Conservation (phyloP, 495 filamentous ascomycete species). For the Pyronema domesticum region DNA sequence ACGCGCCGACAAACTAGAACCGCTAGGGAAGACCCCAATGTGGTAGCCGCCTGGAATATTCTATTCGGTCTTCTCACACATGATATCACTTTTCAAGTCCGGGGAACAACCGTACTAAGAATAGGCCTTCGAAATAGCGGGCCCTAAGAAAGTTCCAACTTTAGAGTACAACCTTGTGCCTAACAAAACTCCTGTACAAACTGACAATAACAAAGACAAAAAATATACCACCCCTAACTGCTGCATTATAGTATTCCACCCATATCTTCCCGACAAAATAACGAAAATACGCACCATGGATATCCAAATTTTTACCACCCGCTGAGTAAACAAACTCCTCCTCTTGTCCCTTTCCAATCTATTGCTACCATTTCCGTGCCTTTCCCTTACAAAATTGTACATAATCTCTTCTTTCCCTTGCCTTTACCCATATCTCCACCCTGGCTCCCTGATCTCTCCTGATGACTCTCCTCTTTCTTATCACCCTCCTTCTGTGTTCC, state of each 20-base stretch:
- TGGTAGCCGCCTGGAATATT: too few species aligned
- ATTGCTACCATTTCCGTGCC: background rate
- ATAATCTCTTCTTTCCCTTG: conserved; percentile 7
- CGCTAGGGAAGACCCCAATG: too few species aligned
- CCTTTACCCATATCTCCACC: background rate
- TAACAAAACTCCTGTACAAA: background rate
- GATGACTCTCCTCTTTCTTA: conserved; percentile 7
- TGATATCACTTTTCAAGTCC: too few species aligned
- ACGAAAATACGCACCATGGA: background rate
- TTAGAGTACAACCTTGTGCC: background rate
- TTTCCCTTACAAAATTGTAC: conserved; percentile 16
- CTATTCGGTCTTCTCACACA: too few species aligned
- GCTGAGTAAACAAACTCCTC: background rate
- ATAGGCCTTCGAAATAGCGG: too few species aligned
- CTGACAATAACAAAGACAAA: background rate
- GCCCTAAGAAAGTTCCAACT: too few species aligned
- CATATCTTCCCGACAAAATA: background rate
- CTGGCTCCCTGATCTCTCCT: too few species aligned
- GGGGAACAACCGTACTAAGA: too few species aligned
- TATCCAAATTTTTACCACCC: background rate
- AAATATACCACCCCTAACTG: background rate
- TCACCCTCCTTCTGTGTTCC: conserved; percentile 9
- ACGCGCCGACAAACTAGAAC: too few species aligned
- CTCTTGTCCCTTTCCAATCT: background rate
- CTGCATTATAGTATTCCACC: background rate